phyloP scores from a whole-genome alignment of 1,284 basidiomycete genomes.

The Heterobasidion occidentale region DNA sequence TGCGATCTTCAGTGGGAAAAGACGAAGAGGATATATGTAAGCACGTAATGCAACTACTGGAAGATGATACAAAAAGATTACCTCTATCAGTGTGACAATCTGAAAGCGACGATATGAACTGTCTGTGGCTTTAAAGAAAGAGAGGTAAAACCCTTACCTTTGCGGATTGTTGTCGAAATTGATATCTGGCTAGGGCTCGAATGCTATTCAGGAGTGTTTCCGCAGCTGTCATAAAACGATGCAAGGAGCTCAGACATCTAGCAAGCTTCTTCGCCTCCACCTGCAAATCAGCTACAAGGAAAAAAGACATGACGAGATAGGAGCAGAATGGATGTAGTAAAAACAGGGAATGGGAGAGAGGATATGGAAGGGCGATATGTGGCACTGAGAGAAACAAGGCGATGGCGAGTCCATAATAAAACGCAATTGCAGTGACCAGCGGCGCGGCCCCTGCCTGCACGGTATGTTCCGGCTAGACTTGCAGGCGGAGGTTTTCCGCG shows the following conservation, averaged over 20 bases:
- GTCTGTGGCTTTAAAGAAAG: neutral
- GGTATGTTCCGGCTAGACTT: slow-evolving; percentile 12
- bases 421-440: slow-evolving; percentile 8
- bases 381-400: slow-evolving; percentile 6
- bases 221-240: slow-evolving; percentile 24
- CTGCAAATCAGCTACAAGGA: slow-evolving; percentile 17
- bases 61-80: neutral
- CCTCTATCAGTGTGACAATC: slow-evolving; percentile 15
- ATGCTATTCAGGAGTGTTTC: slow-evolving; percentile 19
- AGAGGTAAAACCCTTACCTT: slow-evolving; percentile 17
- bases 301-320: slow-evolving; percentile 7
- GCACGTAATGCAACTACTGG: neutral
- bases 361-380: slow-evolving; percentile 6
- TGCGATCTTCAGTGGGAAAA: slow-evolving; percentile 19
- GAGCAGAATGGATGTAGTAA: neutral
- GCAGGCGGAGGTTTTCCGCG: slow-evolving; percentile 1
- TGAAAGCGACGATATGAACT: slow-evolving; percentile 7
- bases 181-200: slow-evolving; percentile 15
- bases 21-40: slow-evolving; percentile 4
- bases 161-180: slow-evolving; percentile 18
- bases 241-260: slow-evolving; percentile 22
- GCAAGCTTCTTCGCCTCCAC: slow-evolving; percentile 24
- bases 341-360: slow-evolving; percentile 8
- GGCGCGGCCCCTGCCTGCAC: slow-evolving; percentile 6
- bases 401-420: slow-evolving; percentile 8